A percentile compares a stretch with the other conserved stretches of the same genome.
Evolutionary conservation across 2,329 filamentous ascomycete species (phyloP).

Genomic region (Phialophora verrucosa): DNA sequence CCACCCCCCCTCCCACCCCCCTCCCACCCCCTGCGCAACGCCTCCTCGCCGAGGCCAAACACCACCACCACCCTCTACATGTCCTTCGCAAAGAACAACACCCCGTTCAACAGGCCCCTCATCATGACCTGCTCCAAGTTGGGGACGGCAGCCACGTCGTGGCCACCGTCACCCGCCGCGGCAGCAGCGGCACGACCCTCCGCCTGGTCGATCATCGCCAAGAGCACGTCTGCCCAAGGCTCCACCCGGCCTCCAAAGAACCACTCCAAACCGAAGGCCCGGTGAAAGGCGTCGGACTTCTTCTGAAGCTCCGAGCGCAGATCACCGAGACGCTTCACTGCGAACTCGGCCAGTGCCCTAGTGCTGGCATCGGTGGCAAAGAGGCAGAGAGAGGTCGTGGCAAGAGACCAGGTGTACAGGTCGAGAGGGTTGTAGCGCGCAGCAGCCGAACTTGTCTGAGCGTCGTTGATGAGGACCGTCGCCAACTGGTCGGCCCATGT

Average conservation of each 20-base stretch:
- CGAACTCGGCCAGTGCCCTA: conserved; percentile 9
- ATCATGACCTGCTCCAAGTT: conserved; percentile 6
- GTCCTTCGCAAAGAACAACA: conserved; percentile 11
- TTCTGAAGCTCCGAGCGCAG: conserved; percentile 22
- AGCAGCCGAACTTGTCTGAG: not conserved
- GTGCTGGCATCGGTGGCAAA: conserved; percentile 13
- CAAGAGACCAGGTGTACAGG: conserved; percentile 26
- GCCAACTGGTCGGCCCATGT: conserved; percentile 8
- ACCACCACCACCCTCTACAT: not conserved
- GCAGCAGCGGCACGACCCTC: conserved; percentile 2
- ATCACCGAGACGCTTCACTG: conserved; percentile 13
- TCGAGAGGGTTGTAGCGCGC: conserved; percentile 31
- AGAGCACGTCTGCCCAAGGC: conserved; percentile 32
- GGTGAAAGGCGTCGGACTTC: conserved; percentile 29
- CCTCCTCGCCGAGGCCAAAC: not conserved
- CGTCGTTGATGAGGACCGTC: conserved; percentile 8
- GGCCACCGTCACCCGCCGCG: not conserved
- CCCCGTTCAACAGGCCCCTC: conserved; percentile 5
- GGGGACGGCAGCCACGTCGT: not conserved
- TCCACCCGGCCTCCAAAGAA: conserved; percentile 25
- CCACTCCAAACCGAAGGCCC: conserved; percentile 25
- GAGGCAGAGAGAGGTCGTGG: conserved; percentile 31
- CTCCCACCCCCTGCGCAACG: not conserved
- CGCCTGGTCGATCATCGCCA: conserved; percentile 32
- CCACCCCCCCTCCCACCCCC: too few species aligned